Base-by-base conservation (phyloP, 371 early-diverging fungal genomes). In the Nematocida parisii region DNA sequence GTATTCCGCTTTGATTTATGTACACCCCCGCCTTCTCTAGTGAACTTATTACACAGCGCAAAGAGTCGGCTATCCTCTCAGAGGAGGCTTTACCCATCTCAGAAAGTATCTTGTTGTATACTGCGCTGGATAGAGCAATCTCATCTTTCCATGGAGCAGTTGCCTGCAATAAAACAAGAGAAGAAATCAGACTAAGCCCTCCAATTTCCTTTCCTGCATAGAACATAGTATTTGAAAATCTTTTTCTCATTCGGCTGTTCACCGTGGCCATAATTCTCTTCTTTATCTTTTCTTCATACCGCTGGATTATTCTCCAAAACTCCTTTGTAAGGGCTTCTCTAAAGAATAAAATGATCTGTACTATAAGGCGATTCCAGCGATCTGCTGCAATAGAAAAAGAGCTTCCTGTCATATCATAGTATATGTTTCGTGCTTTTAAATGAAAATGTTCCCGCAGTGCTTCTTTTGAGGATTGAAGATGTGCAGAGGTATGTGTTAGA, bases 151-250 rank as follows among this genome's bases (percentile, higher is more conserved):
- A 77, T 0, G 80, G 11, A 1, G n/a, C 7, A 9, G 47, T 20
- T 5, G 60, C 9, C 3, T 40, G 3, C 3, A 27, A 20, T 20
- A 77, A 71, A 60, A 44, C 68, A 7, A 13, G 13, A 47, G 20
- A 45, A 11, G 80, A 77, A 56, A 96, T 89, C 96, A 99, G 95
- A 75, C 95, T 95, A 24, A 99, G 89, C 73, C 99, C 98, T 83
- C 98, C 98, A 74, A 95, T 87, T 88, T 96, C 95, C 89, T 92
- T 93, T 4, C 94, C 90, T 89, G 85, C 88, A 88, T 92, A 93
- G 87, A 95, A 93, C 0, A 96, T 91, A 4, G 94, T 93, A 20
- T 94, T 94, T 52, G 98, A 98, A 91, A 97, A 97, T 86, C 99
- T 91, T 42, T 90, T 90, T 74, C 97, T 95, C 95, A 97, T 97